Evolutionary conservation across 2,329 filamentous ascomycete species (phyloP).

Genomic region (Polychaeton citri): DNA sequence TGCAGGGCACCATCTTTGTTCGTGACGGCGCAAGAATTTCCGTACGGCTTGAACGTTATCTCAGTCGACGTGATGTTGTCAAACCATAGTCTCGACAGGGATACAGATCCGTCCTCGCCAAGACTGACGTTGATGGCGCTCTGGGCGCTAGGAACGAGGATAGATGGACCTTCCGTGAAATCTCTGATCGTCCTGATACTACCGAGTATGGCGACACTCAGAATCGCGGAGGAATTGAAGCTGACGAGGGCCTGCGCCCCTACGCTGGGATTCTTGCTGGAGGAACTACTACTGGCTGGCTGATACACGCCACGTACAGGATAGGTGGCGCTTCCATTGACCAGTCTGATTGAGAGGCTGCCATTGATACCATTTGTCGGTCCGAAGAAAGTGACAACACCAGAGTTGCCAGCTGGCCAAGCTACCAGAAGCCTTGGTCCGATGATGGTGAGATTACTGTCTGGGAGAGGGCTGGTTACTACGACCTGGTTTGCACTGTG

Average conservation of each 20-base stretch:
- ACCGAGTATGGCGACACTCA: constrained; percentile 46
- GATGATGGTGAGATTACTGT: constrained; percentile 42
- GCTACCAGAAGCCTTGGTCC: constrained; percentile 43
- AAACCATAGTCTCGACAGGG: constrained; percentile 44
- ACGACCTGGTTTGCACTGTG: constrained; percentile 46
- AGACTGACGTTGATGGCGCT: constrained; percentile 34
- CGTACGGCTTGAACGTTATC: constrained; percentile 33
- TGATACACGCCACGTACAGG: constrained; percentile 36
- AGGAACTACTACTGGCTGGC: constrained; percentile 8
- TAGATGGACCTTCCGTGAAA: constrained; percentile 44
- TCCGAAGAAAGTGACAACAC: constrained; percentile 43
- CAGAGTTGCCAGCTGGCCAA: constrained; percentile 55
- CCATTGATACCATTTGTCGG: constrained; percentile 42
- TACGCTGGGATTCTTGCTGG: constrained; percentile 29
- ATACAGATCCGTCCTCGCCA: constrained; percentile 29
- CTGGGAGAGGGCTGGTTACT: constrained; percentile 42
- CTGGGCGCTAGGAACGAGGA: constrained; percentile 41
- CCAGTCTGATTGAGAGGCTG: constrained; percentile 38
- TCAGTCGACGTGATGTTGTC: constrained; percentile 47
- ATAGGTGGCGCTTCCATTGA: constrained; percentile 35
- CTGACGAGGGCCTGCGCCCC: constrained; percentile 35
- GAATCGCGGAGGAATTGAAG: constrained; percentile 44
- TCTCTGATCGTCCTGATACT: constrained; percentile 51
- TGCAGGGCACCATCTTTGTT: constrained; percentile 30
- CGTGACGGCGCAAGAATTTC: constrained; percentile 19